Base-by-base conservation (phyloP, 164 flowering plant genomes). In the Vitis riparia region DNA sequence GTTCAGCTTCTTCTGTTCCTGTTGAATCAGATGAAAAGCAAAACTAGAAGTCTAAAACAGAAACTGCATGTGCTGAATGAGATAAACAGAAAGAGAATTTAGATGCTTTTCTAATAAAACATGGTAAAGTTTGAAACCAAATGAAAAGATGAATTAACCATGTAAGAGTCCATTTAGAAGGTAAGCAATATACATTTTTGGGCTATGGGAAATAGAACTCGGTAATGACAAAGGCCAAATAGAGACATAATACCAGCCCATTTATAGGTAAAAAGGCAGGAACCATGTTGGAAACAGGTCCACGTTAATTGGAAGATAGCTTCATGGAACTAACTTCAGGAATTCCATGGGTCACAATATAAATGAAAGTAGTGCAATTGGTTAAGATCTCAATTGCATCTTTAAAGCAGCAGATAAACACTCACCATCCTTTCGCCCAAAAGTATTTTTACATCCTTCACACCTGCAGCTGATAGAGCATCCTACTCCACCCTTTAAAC, bases 391-490 rank as follows among this genome's bases (percentile, higher is more conserved):
- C 27, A 23, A 37, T 37, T 37, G 44, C 44, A 37, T 37, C 12
- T 11, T 51, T 11, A 44, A 50, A 19, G 13, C 23, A 37, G 5
- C 57, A 59, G n/a, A 49, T 15, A 11, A 65, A 55, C 15, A 65
- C 78, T 73, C 62, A 82, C 86, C 86, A 59, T 80, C 76, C 65
- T 82, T 82, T 55, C 68, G 51, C n/a, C 82, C 84, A 66, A 69
- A 81, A 62, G 74, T 63, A 53, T 83, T 83, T 61, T 67, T 76
- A 62, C 86, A 83, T n/a, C 77, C 81, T 68, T 74, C 76, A 55
- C 86, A 83, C 77, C 82, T 77, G 78, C 86, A 83, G 77, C 61
- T 65, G n/a, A 73, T 9, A 10, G 86, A 79, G 78, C 86, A 83
- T 55, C 86, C 86, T 66, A 81, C 86, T 3, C 82, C 86, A 66